Base-by-base conservation (phyloP, 139 green algal species). In the Picochlorum sp. region DNA sequence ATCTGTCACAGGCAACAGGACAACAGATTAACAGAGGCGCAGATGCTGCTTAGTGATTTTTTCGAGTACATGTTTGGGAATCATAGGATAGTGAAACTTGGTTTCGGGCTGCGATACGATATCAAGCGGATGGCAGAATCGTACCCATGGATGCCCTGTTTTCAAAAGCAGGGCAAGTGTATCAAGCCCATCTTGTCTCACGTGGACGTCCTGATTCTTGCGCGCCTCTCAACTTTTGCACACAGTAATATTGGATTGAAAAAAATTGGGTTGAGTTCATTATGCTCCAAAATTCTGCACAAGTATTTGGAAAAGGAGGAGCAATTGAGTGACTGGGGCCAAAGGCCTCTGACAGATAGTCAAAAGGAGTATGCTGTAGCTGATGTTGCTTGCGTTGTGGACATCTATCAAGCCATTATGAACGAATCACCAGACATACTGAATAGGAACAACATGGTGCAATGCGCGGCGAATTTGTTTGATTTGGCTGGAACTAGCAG, bases 101-200 rank as follows among this genome's bases (percentile, higher is more conserved):
- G 71, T 20, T 77, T 77, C 21, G 71, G 67, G 9, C 6, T 77
- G 15, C 8, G 5, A 14, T 74, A 47, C 10, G 72, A 78, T 44
- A 49, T 74, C 6, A 23, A 26, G 14, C 23, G 68, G 38, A 59
- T 78, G n/a, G 47, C 21, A 26, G 59, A 77, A 57, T 72, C 54
- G 44, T 78, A 77, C 59, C 58, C 58, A n/a, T 49, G 52, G 45
- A 59, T 78, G 41, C 72, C 72, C 6, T 78, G 72, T 64, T 78
- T 66, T 21, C 20, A 59, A 49, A 26, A 15, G 58, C n/a, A 32
- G 2, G 23, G 6, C 58, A 11, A 32, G 41, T 18, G n/a, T 16
- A 18, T 57, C 21, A 32, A 21, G 58, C 58, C 58, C 57, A 57
- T 65, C 32, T 57, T 59, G 4, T 65, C 58, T 4, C 60, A 78